Percentiles rank a stretch among this genome's conserved stretches.
These are phyloP conservation scores for Massarina eburnea DNA, from an alignment of 2,329 filamentous ascomycete genomes.

Conservation along the genomic window DNA sequence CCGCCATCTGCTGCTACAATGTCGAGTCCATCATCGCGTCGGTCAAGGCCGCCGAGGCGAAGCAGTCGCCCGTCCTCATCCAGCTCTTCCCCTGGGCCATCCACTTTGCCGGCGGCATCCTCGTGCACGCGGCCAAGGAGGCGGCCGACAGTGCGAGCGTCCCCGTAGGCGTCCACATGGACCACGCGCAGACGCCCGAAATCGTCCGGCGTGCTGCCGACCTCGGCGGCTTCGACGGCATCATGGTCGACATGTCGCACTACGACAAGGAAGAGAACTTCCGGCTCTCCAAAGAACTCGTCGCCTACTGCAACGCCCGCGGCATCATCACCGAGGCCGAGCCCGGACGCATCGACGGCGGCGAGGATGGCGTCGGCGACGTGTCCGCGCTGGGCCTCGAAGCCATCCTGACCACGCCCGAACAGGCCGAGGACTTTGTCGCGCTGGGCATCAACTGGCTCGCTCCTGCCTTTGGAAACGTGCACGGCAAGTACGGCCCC, in stretches of 20 bases:
- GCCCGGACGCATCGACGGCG: constrained; percentile 69
- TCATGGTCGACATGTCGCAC: constrained; percentile 70
- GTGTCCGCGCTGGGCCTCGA: constrained; percentile 59
- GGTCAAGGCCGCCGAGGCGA: constrained; percentile 68
- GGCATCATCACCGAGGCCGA: constrained; percentile 72
- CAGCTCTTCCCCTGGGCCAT: constrained; percentile 76
- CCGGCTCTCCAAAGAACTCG: constrained; percentile 62
- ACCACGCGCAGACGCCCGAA: constrained; percentile 66
- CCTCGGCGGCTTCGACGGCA: constrained; percentile 36
- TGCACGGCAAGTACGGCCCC: constrained; percentile 72
- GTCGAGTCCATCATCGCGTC: constrained; percentile 70
- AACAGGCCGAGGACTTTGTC: constrained; percentile 71
- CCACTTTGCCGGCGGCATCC: constrained; percentile 59
- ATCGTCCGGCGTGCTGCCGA: constrained; percentile 63
- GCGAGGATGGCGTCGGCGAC: constrained; percentile 74
- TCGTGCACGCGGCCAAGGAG: constrained; percentile 50
- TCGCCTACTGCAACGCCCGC: constrained; percentile 63
- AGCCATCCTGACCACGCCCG: constrained; percentile 66
- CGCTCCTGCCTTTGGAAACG: constrained; percentile 75
- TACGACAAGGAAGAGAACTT: constrained; percentile 72
- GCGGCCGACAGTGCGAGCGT: constrained; percentile 45
- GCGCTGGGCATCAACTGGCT: constrained; percentile 72
- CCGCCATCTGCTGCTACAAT: constrained; percentile 68
- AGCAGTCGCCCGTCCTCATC: constrained; percentile 68
- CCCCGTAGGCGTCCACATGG: constrained; percentile 65